A percentile compares a stretch with the other conserved stretches of the same genome.
Conservation (phyloP, 2,329 filamentous ascomycete genomes). For the Cercospora berteroae region DNA sequence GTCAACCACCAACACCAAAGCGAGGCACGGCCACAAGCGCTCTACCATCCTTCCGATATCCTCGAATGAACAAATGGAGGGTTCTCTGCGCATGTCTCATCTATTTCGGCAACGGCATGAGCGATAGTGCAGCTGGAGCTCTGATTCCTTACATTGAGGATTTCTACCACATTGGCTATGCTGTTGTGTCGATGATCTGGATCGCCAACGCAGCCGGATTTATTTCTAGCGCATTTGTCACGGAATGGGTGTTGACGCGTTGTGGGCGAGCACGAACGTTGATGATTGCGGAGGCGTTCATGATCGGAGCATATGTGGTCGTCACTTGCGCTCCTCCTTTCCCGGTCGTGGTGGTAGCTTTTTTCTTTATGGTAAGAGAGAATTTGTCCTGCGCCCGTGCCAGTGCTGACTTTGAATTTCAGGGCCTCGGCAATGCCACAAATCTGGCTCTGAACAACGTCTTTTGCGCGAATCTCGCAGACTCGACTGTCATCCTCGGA, state of each 20-base stretch:
- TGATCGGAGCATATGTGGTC: conserved; percentile 62
- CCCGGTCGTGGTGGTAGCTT: conserved; percentile 58
- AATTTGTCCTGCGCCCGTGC: rapidly evolving
- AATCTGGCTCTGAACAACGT: conserved; percentile 57
- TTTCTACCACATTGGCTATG: conserved; percentile 74
- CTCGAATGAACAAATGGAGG: conserved; percentile 67
- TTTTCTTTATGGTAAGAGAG: conserved; percentile 55
- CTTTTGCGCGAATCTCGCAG: conserved; percentile 54
- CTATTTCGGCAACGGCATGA: conserved; percentile 68
- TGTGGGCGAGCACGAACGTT: conserved; percentile 66
- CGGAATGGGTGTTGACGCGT: conserved; percentile 61
- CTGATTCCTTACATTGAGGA: conserved; percentile 77
- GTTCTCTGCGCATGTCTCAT: conserved; percentile 63
- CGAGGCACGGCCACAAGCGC: conserved; percentile 46
- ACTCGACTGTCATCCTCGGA: conserved; percentile 56
- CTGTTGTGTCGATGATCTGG: conserved; percentile 77
- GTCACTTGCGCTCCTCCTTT: conserved; percentile 70
- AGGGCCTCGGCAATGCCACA: conserved; percentile 52
- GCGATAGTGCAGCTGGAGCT: conserved; percentile 68
- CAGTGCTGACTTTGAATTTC: not conserved
- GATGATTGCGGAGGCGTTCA: conserved; percentile 56
- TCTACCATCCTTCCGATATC: conserved; percentile 58
- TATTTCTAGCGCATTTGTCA: conserved; percentile 67
- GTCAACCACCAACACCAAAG: conserved; percentile 51
- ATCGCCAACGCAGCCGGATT: conserved; percentile 55